Conservation (phyloP, 2,329 filamentous ascomycete species). For the Colletotrichum viniferum region DNA sequence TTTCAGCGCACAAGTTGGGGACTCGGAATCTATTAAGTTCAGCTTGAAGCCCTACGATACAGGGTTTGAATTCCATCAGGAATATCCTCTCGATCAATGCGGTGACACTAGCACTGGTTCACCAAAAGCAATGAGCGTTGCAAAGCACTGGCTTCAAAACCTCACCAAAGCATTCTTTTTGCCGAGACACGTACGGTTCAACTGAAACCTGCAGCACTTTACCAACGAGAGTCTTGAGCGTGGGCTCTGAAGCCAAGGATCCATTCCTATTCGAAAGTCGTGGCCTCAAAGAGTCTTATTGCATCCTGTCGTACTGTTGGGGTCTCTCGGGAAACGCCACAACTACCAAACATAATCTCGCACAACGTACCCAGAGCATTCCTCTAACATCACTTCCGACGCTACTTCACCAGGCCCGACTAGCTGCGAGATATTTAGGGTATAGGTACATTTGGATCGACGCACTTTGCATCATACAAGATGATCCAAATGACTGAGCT, state of each 20-base stretch:
- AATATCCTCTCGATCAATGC: accelerated
- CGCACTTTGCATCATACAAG: not conserved
- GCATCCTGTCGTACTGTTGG: not conserved
- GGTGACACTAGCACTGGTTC: accelerated
- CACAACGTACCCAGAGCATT: not conserved
- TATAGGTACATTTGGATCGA: not conserved
- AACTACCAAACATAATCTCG: not conserved
- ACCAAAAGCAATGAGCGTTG: not conserved
- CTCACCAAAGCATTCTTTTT: accelerated
- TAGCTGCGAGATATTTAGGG: not conserved
- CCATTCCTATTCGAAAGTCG: not conserved
- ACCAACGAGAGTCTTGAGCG: not conserved
- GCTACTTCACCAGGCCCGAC: not conserved
- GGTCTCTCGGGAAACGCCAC: not conserved
- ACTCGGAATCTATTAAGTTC: not conserved
- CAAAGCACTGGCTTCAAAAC: not conserved
- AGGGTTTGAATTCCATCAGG: not conserved
- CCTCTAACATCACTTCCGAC: not conserved
- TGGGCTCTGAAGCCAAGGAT: not conserved
- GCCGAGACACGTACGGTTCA: not conserved
- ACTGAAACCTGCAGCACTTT: not conserved
- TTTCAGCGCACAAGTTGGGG: not conserved
- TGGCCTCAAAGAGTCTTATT: not conserved
- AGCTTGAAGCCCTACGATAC: not conserved
- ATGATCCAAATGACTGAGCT: not conserved